Base-by-base conservation (phyloP, 2,329 filamentous ascomycete species). In the Malbranchea cinnamomea region DNA sequence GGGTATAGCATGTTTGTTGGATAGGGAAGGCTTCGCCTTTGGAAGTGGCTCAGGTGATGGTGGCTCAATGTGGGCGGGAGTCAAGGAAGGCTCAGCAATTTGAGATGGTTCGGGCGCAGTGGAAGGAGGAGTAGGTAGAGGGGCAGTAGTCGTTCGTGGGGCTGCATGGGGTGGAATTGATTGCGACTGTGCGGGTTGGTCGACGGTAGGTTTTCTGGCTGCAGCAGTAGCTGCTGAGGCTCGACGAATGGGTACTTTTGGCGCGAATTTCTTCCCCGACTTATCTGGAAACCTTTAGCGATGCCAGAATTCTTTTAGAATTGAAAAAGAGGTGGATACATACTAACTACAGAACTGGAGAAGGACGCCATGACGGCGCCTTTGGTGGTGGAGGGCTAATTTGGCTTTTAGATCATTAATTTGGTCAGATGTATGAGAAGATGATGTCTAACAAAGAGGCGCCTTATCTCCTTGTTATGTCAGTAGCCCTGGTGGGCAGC, bases 221-320 rank as follows among this genome's bases (percentile, higher is more conserved):
- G 30, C 15, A 19, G 31, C 9, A 5, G 30, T 20, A 31, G 30
- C 8, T 23, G 36, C 27, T 22, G 26, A 59, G 37, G 63, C 58
- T 35, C 66, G 62, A 46, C 74, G 68, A 40, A 63, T 60, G 19
- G 68, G 70, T 40, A 69, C 68, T 57, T 78, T 82, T 25, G 77
- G 77, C 50, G 78, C 78, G 58, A 83, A 81, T 55, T 80, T 78
- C 57, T 79, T 79, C 53, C 76, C 65, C 57, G 77, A 76, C 62
- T 78, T 76, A 42, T 56, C 63, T 57, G 34, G 6, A 37, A 21
- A 31, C 9, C 4, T 20, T 26, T 23, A 28, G 33, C 38, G 20
- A 37, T 25, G 23, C 25, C 25, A 15, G 20, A 17, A 21, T 27
- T 14, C n/a, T n/a, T n/a, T n/a, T n/a, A n/a, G n/a, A n/a, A 20